Evolutionary conservation across 1,284 basidiomycete species (phyloP), one percentile per base, ranked within the genome.

Genomic region (Fistulina hepatica): DNA sequence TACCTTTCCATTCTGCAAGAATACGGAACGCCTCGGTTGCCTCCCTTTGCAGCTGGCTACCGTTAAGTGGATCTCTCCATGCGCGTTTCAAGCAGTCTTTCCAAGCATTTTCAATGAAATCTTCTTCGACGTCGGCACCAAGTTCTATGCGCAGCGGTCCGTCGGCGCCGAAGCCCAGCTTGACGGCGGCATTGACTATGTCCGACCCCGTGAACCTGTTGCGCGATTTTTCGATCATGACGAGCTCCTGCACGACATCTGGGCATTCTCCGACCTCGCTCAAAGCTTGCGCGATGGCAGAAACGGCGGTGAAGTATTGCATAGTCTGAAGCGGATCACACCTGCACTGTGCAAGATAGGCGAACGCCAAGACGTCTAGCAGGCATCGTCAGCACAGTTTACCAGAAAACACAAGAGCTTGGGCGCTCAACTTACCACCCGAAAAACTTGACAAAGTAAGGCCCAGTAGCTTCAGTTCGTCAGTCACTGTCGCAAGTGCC

Each of bases 311-410:
- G 55, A 81, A 84, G 52, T 83, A 80, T 11, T 59, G 51, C 4
- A 71, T 47, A 0, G 81, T 86, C 27, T 64, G 55, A 3, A 52
- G 58, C 19, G 82, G 81, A 49, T 84, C 74, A 54, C 83, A 88
- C 41, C 82, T 78, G 50, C 75, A 80, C 54, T 86, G 81, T 0
- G 80, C 76, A 37, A 77, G 59, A 50, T 86, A 88, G 0, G 74
- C 81, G 52, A 81, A 85, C n/a, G 61, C 61, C 34, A 88, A 64
- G 6, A 82, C 59, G 19, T 80, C 83, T 85, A 43, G 21, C 32
- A 39, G 20, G 27, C 28, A 40, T 20, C 44, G 30, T 36, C 15
- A 39, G 17, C 17, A n/a, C n/a, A n/a, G n/a, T n/a, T n/a, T n/a
- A n/a, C n/a, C n/a, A 44, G 35, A 15, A 21, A 24, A 25, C 22